Base-by-base conservation (phyloP, 345 rosid species). In the Lenwebbia sp. region DNA sequence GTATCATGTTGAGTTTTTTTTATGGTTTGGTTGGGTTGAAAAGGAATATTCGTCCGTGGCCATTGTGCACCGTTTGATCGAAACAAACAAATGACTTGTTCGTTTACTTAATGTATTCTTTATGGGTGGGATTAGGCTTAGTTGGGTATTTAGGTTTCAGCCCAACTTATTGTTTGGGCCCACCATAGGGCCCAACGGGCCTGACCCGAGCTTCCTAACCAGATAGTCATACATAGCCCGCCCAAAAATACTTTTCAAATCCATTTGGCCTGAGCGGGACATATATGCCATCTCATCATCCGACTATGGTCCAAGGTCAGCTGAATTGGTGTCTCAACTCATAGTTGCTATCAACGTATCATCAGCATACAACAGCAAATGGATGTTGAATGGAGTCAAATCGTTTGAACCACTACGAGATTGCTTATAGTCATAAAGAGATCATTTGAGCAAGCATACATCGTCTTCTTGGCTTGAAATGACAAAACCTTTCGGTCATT, bases 241-340 rank as follows among this genome's bases (percentile, higher is more conserved):
- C 22, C 40, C 5, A 62, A 33, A n/a, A n/a, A n/a, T n/a, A 10
- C 19, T 58, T 60, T n/a, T n/a, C 9, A 13, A 28, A 13, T 3
- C 70, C 21, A 17, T 62, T 28, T 6, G 75, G 75, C 74, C 19
- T 0, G 74, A 28, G 40, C n/a, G 19, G 7, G 19, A 0, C 70
- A 13, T 58, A 58, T 13, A n/a, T 60, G n/a, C 70, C 37, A 13
- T 58, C 33, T n/a, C 37, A n/a, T 58, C 19, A 3, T 58, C 19
- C 0, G 10, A 58, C 13, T 58, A 26, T 11, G 17, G 37, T 13
- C 70, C 28, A n/a, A 60, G 0, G 70, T 60, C 0, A 60, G 5
- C 19, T 60, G 37, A 60, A 55, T 55, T 23, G 13, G 13, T 0
- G 13, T 10, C 13, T 55, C 5, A 55, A 55, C n/a, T 55, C 6